Evolutionary conservation across 106 monocot genomes (phyloP).

Genomic region (Dendrobium officinale): DNA sequence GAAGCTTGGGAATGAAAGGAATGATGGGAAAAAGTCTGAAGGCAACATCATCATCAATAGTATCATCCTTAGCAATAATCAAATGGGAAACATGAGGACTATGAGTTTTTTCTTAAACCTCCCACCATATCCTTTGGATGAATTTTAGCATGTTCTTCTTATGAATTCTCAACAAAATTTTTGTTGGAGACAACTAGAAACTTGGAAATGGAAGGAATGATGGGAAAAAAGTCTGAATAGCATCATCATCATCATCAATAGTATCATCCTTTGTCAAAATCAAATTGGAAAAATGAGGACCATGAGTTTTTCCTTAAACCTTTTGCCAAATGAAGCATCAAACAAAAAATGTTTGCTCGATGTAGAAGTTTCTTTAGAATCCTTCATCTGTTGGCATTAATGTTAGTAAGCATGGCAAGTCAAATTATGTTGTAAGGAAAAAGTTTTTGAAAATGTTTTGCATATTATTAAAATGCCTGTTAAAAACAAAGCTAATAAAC

Average conservation of each 20-base stretch:
- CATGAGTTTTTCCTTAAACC: not conserved
- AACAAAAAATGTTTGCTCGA: not conserved
- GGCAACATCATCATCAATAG: no score
- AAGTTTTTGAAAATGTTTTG: no score
- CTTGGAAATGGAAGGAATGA: not conserved
- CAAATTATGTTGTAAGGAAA: no score
- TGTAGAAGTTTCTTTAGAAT: not conserved
- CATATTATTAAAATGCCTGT: not conserved
- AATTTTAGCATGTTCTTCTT: no score
- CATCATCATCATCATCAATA: not conserved
- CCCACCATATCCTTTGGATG: no score
- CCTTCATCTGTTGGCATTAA: not conserved
- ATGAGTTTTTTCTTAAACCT: no score
- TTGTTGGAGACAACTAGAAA: not conserved
- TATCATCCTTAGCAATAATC: no score
- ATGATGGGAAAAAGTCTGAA: no score
- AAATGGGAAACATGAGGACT: no score
- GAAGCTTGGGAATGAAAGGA: no score
- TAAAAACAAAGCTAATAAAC: not conserved
- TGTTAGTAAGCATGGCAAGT: no score
- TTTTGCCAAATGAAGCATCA: not conserved
- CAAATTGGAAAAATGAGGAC: not conserved
- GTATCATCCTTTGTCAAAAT: not conserved
- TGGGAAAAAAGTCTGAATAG: not conserved
- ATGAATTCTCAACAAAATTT: no score